phyloP scores from a whole-genome alignment of 2,329 filamentous ascomycete genomes.

The Pezicula rhizophila region DNA sequence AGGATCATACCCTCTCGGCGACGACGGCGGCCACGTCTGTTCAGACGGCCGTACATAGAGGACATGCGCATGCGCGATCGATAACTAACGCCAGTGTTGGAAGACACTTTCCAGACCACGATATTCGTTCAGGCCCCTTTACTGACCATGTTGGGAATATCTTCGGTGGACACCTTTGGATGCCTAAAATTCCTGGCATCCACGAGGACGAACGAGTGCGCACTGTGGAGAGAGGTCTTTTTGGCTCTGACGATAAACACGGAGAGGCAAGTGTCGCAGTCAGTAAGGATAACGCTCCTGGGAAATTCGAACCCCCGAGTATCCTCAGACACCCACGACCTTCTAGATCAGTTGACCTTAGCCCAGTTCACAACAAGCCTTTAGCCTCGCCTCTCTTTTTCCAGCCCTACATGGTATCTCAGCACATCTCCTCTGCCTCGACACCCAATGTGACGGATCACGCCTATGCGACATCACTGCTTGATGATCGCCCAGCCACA shows the following conservation, averaged over 20 bases:
- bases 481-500: slow-evolving; percentile 42
- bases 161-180: slow-evolving; percentile 19
- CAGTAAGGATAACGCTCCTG: slow-evolving; percentile 55
- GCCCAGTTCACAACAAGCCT: slow-evolving; percentile 16
- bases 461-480: slow-evolving; percentile 25
- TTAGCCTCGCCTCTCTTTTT: slow-evolving; percentile 24
- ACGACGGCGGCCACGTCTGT: slow-evolving; percentile 24
- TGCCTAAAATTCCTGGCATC: slow-evolving; percentile 26
- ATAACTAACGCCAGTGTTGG: slow-evolving; percentile 21
- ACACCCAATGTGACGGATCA: slow-evolving; percentile 18
- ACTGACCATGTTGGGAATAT: slow-evolving; percentile 22
- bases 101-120: not conserved
- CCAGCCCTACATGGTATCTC: slow-evolving; percentile 19
- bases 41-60: slow-evolving; percentile 25
- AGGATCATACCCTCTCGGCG: slow-evolving; percentile 25
- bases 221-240: slow-evolving; percentile 57
- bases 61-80: slow-evolving; percentile 29
- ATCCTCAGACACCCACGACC: slow-evolving; percentile 11
- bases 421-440: slow-evolving; percentile 19
- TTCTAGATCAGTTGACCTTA: slow-evolving; percentile 18
- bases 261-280: slow-evolving; percentile 57
- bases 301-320: slow-evolving; percentile 32
- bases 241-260: slow-evolving; percentile 57
- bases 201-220: slow-evolving; percentile 49
- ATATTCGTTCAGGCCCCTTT: slow-evolving; percentile 14